Conservation (phyloP, 768 basidiomycete species). For the Mrakia blollopis region DNA sequence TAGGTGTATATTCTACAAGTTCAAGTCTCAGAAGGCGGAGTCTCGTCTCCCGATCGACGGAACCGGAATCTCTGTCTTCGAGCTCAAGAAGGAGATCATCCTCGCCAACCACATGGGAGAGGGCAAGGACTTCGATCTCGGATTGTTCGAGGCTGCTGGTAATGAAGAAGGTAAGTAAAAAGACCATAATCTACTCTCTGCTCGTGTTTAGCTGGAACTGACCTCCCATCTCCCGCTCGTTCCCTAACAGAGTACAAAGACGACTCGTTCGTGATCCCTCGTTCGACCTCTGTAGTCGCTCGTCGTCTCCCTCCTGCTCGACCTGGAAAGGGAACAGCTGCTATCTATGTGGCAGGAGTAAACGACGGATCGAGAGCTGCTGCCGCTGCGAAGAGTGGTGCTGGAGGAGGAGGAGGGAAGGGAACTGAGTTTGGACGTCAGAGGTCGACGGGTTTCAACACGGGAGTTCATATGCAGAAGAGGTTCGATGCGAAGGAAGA, state of each 20-base stretch:
- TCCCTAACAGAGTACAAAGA: slow-evolving; percentile 70
- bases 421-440: slow-evolving; percentile 16
- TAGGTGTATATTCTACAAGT: slow-evolving; percentile 96
- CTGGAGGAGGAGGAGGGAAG: slow-evolving; percentile 21
- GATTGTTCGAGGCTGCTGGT: slow-evolving; percentile 70
- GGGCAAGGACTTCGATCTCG: slow-evolving; percentile 87
- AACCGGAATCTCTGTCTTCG: slow-evolving; percentile 97
- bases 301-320: slow-evolving; percentile 79
- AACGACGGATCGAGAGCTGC: slow-evolving; percentile 41
- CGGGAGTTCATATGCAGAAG: slow-evolving; percentile 57
- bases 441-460: slow-evolving; percentile 5
- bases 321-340: slow-evolving; percentile 75
- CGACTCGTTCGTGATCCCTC: slow-evolving; percentile 83
- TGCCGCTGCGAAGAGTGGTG: slow-evolving; percentile 36
- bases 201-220: neutral
- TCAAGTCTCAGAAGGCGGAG: slow-evolving; percentile 91
- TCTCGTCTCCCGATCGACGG: slow-evolving; percentile 96
- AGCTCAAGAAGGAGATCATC: slow-evolving; percentile 97
- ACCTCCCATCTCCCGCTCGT: neutral
- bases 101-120: slow-evolving; percentile 85
- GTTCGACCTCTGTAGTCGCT: slow-evolving; percentile 89
- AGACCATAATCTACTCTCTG: neutral
- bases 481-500: slow-evolving; percentile 87
- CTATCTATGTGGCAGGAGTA: slow-evolving; percentile 58
- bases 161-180: slow-evolving; percentile 81